Evolutionary conservation across 2,329 filamentous ascomycete genomes (phyloP).

Genomic region (Colletotrichum musae): DNA sequence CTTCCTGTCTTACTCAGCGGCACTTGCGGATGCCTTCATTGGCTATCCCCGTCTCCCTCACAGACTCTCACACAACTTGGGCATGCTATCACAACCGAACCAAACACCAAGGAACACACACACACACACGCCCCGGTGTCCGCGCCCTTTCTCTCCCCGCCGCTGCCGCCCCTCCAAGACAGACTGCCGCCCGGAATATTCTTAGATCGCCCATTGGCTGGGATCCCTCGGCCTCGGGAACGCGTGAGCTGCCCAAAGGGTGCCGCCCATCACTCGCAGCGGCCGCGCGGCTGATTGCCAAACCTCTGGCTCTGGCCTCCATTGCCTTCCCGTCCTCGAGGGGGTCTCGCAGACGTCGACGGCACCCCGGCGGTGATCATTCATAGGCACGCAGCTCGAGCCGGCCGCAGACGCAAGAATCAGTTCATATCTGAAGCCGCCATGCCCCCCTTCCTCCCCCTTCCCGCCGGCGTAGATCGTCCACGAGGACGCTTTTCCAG

Average conservation of each 20-base stretch:
- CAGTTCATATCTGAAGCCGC: conserved; percentile 39
- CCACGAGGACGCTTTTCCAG: background rate
- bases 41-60: conserved; percentile 1
- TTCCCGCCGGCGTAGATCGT: conserved; percentile 10
- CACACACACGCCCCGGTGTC: conserved; percentile 12
- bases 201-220: conserved; percentile 27
- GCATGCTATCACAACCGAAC: conserved; percentile 13
- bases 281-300: conserved; percentile 34
- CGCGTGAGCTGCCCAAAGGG: too few relatives aligned
- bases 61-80: background rate
- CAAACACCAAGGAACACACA: background rate
- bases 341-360: conserved; percentile 18
- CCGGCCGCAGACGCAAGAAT: conserved; percentile 32
- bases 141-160: background rate
- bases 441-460: conserved; percentile 25
- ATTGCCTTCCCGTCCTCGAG: conserved; percentile 8
- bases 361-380: conserved; percentile 34
- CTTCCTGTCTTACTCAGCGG: conserved; percentile 15
- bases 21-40: conserved; percentile 15
- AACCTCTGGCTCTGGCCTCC: conserved; percentile 31
- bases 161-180: conserved; percentile 6
- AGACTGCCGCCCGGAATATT: conserved; percentile 24
- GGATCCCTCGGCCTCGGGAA: conserved; percentile 11
- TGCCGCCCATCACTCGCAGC: background rate
- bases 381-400: conserved; percentile 24